These are phyloP conservation scores for Paramecium tetraurelia DNA, from an alignment of 73 alveolate species.

Conservation along the genomic window DNA sequence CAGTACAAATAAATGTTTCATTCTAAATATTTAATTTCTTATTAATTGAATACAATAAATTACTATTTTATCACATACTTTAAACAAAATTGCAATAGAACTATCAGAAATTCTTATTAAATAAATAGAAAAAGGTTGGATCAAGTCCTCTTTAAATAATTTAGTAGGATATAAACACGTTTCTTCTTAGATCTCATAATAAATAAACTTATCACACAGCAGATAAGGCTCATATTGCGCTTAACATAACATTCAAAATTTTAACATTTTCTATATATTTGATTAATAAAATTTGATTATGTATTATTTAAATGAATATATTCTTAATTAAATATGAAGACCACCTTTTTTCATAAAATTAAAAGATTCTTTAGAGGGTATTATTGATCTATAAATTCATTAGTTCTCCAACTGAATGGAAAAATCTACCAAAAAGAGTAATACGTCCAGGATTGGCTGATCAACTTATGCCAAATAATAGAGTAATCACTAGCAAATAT, in stretches of 20 bases:
- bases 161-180: no score
- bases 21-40: background rate
- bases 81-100: no score
- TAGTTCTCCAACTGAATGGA: conserved; percentile 15
- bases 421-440: background rate
- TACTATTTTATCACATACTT: no score
- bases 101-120: no score
- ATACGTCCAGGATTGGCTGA: background rate
- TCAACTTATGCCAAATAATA: background rate
- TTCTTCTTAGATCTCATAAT: no score
- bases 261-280: background rate
- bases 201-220: no score
- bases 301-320: background rate
- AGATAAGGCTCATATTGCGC: background rate
- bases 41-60: background rate
- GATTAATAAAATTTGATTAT: background rate
- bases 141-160: no score
- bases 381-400: background rate
- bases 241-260: background rate
- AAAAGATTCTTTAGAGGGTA: background rate
- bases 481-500: conserved; percentile 6
- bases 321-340: background rate
- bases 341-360: background rate
- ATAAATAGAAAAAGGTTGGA: no score
- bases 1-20: background rate